Conservation (phyloP, 352 stramenopile genomes). For the Pythium brassicae region DNA sequence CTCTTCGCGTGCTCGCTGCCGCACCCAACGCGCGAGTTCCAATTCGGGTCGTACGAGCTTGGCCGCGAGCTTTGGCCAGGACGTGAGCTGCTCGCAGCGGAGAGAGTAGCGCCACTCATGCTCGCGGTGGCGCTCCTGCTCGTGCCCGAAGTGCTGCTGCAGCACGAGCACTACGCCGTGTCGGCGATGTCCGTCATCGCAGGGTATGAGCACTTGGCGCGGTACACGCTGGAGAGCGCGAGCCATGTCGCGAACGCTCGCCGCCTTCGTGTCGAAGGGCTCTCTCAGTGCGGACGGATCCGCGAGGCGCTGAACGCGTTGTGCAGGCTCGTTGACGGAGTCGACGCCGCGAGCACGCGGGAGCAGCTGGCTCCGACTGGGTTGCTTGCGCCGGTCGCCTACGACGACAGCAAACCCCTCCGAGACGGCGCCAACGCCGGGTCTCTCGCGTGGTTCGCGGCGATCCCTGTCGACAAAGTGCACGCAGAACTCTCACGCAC, state of each 20-base stretch:
- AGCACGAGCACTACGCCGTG: slow-evolving; percentile 42
- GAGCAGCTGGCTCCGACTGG: slow-evolving; percentile 4
- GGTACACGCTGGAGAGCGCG: slow-evolving; percentile 35
- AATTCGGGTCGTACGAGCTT: slow-evolving; percentile 57
- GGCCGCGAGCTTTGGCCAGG: slow-evolving; percentile 55
- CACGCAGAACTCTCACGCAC: slow-evolving; percentile 6
- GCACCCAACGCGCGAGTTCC: slow-evolving; percentile 48
- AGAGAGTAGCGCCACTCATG: slow-evolving; percentile 32
- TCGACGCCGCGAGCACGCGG: neutral
- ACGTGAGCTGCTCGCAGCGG: slow-evolving; percentile 34
- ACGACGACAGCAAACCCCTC: slow-evolving; percentile 35
- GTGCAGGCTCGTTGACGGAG: slow-evolving; percentile 21
- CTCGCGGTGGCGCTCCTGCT: slow-evolving; percentile 36
- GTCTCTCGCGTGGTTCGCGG: slow-evolving; percentile 29
- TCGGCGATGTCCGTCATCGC: slow-evolving; percentile 53
- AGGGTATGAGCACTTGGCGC: slow-evolving; percentile 44
- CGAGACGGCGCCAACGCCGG: slow-evolving; percentile 28
- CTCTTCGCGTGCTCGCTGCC: slow-evolving; percentile 58
- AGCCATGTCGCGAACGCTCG: slow-evolving; percentile 51
- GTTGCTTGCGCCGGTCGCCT: slow-evolving; percentile 15
- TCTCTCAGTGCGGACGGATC: slow-evolving; percentile 47
- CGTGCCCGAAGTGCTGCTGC: slow-evolving; percentile 46
- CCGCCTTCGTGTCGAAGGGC: slow-evolving; percentile 41
- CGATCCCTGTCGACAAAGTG: slow-evolving; percentile 19
- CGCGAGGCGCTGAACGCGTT: slow-evolving; percentile 44